Conservation (phyloP, 148 eudicot species). For the Persicaria tinctoria region DNA sequence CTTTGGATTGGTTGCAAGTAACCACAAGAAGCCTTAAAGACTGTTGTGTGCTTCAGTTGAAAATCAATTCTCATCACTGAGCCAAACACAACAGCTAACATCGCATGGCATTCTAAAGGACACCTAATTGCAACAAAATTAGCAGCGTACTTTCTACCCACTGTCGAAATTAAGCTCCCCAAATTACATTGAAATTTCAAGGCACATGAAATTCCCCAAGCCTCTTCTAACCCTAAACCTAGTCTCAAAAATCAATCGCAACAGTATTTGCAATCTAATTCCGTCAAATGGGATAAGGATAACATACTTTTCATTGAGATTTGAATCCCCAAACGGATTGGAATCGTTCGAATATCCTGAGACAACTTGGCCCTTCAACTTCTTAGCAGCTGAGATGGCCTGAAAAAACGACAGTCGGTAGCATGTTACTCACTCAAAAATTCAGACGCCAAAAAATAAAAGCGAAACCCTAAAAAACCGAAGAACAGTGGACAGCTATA, state of each 20-base stretch:
- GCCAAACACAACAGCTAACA: background rate
- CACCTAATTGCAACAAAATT: background rate
- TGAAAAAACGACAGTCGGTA: conserved; percentile 11
- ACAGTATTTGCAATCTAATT: background rate
- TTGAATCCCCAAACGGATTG: conserved; percentile 88
- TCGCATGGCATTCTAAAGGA: background rate
- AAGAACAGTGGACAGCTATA: background rate
- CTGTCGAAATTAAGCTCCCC: background rate
- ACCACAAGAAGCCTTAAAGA: background rate
- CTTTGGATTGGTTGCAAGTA: background rate
- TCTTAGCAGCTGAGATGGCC: conserved; percentile 71
- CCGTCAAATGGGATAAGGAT: background rate
- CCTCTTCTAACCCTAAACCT: background rate
- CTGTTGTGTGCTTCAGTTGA: background rate
- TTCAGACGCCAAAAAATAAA: background rate
- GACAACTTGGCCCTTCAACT: conserved; percentile 54
- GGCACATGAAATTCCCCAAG: background rate
- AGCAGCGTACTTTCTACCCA: background rate
- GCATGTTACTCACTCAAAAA: background rate
- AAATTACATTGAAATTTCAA: background rate
- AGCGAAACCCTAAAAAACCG: background rate
- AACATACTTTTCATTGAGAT: conserved; percentile 69
- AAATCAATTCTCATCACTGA: background rate
- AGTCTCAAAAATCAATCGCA: background rate
- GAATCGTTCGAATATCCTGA: conserved; percentile 85